A percentile compares a stretch with the other conserved stretches of the same genome.
These are phyloP conservation scores for Candida pseudocylindracea DNA, from an alignment of 1,139 yeast genomes.

Conservation along the genomic window DNA sequence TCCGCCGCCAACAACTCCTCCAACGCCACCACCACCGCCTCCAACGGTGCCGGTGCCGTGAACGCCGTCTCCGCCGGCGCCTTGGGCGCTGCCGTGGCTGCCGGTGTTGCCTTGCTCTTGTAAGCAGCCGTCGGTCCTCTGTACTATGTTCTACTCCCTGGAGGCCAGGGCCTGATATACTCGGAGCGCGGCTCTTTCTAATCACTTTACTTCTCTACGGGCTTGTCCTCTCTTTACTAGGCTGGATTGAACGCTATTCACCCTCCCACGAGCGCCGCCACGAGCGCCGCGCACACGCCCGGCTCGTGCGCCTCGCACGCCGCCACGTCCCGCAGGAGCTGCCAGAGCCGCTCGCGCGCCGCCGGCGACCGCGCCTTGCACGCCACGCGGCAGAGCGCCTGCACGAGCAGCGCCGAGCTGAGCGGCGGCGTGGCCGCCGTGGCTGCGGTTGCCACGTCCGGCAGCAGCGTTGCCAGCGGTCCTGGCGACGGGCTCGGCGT, in stretches of 20 bases:
- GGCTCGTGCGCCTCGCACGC: background rate
- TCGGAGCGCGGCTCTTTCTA: no score
- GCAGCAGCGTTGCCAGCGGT: background rate
- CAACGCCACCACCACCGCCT: background rate
- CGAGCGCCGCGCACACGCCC: background rate
- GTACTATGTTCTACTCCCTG: no score
- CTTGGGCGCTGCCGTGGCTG: slow-evolving; percentile 6
- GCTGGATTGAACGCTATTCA: no score
- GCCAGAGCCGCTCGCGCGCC: background rate
- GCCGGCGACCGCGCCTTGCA: background rate
- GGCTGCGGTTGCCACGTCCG: background rate
- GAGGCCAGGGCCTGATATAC: no score
- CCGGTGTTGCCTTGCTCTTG: slow-evolving; percentile 6
- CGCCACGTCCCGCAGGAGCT: background rate
- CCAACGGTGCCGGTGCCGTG: slow-evolving; percentile 4
- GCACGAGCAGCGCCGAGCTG: background rate
- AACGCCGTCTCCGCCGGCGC: slow-evolving; percentile 5
- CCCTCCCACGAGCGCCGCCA: background rate
- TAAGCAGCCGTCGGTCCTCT: slow-evolving; percentile 1
- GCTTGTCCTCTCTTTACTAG: no score
- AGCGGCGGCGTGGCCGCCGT: background rate
- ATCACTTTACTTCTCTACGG: no score
- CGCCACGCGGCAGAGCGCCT: background rate
- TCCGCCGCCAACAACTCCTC: slow-evolving; percentile 2
- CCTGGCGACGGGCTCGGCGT: no score